A percentile compares a stretch with the other conserved stretches of the same genome.
phyloP scores from a whole-genome alignment of 805 yeast genomes.

The Candida hispaniensis region DNA sequence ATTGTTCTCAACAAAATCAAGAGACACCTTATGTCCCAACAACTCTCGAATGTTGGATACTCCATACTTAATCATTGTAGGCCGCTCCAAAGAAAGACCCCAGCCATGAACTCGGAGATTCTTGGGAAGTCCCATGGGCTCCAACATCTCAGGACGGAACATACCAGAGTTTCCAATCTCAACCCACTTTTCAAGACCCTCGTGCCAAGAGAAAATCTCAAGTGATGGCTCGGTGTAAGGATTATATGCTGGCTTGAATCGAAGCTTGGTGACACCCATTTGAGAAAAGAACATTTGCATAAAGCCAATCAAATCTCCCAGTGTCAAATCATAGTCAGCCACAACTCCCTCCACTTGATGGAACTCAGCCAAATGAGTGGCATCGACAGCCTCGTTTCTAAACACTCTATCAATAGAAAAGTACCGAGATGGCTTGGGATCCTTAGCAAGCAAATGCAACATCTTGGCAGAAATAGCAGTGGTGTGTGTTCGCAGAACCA shows the following conservation, averaged over 20 bases:
- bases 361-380: conserved; percentile 97
- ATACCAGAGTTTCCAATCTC: conserved; percentile 99
- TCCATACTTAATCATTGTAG: conserved; percentile 97
- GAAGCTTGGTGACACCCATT: conserved; percentile 92
- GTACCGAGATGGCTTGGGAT: conserved; percentile 48
- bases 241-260: conserved; percentile 98
- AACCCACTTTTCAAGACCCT: conserved; percentile 92
- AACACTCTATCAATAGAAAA: conserved; percentile 96
- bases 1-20: conserved; percentile 88
- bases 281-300: conserved; percentile 94
- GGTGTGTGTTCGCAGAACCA: conserved; percentile 95
- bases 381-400: conserved; percentile 99
- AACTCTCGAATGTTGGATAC: conserved; percentile 93
- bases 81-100: conserved; percentile 96
- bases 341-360: conserved; percentile 99
- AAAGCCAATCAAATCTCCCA: conserved; percentile 95
- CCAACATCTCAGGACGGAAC: conserved; percentile 99
- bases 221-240: conserved; percentile 98
- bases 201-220: conserved; percentile 96
- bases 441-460: conserved; percentile 69
- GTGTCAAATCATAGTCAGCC: conserved; percentile 88
- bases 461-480: conserved; percentile 87
- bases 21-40: conserved; percentile 90
- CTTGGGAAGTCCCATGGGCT: conserved; percentile 94
- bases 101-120: conserved; percentile 91